These are phyloP conservation scores for Telfairia occidentalis DNA, from an alignment of 331 rosid genomes.

Conservation along the genomic window DNA sequence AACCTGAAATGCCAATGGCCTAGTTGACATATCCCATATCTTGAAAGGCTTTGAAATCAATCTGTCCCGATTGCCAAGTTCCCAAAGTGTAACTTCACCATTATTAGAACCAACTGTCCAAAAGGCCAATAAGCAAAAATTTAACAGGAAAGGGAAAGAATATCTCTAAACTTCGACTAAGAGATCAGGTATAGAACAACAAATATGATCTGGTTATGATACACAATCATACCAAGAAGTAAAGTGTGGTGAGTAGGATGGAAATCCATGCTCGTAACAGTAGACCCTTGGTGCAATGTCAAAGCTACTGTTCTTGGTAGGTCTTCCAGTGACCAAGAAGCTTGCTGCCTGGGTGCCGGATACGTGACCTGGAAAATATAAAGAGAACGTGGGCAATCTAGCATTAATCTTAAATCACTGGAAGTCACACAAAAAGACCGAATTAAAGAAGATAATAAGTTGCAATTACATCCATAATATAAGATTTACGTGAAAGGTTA, in stretches of 20 bases:
- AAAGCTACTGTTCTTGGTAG: constrained; percentile 65
- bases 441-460: neutral
- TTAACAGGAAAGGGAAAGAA: neutral
- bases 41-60: constrained; percentile 67
- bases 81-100: constrained; percentile 81
- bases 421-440: neutral
- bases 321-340: constrained; percentile 61
- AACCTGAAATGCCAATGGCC: constrained; percentile 66
- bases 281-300: constrained; percentile 65
- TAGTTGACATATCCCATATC: constrained; percentile 45
- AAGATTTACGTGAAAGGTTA: constrained; percentile 11
- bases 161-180: neutral
- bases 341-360: constrained; percentile 47
- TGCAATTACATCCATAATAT: neutral
- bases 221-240: constrained; percentile 51
- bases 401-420: constrained; percentile 4
- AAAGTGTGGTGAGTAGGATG: constrained; percentile 64
- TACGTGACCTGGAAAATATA: constrained; percentile 44
- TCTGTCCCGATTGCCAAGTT: constrained; percentile 48
- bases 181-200: neutral
- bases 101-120: constrained; percentile 63
- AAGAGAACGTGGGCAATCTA: constrained; percentile 10
- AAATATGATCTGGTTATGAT: neutral
- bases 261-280: constrained; percentile 89
- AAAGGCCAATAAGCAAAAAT: constrained; percentile 2